These are phyloP conservation scores for Penicillium oxalicum DNA, from an alignment of 2,329 filamentous ascomycete species.

Conservation along the genomic window DNA sequence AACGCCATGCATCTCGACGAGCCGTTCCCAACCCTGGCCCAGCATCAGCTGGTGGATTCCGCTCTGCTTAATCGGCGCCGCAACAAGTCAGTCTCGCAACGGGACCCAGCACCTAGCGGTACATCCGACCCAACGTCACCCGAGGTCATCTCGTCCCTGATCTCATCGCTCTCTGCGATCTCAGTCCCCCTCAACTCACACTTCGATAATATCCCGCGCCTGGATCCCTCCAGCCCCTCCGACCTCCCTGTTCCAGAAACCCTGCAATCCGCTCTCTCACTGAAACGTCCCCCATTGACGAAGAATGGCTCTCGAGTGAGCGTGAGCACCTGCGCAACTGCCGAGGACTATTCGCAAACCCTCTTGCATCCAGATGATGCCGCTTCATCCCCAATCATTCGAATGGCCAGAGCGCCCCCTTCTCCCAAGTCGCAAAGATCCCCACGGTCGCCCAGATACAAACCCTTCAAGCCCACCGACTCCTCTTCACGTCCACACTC, in stretches of 20 bases:
- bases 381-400: constrained; percentile 64
- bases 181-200: constrained; percentile 61
- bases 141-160: constrained; percentile 53
- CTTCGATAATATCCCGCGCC: constrained; percentile 55
- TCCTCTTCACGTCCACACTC: constrained; percentile 29
- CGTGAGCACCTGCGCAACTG: constrained; percentile 59
- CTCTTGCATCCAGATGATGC: constrained; percentile 51
- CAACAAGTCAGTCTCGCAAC: constrained; percentile 41
- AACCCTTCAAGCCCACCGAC: constrained; percentile 46
- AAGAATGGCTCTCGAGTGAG: constrained; percentile 60
- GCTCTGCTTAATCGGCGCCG: constrained; percentile 31
- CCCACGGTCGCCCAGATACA: constrained; percentile 28
- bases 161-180: constrained; percentile 56
- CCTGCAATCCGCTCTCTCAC: constrained; percentile 22
- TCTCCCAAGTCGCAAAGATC: constrained; percentile 68
- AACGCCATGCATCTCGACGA: constrained; percentile 29
- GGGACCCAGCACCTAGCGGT: constrained; percentile 27
- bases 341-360: constrained; percentile 47
- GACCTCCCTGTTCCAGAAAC: constrained; percentile 20
- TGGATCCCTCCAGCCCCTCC: constrained; percentile 34
- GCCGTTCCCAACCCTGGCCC: constrained; percentile 16
- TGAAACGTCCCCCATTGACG: constrained; percentile 25
- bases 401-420: constrained; percentile 74
- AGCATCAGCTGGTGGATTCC: constrained; percentile 22
- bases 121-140: constrained; percentile 41